Evolutionary conservation across 2,329 filamentous ascomycete species (phyloP).

Genomic region (Monosporascus sp.): DNA sequence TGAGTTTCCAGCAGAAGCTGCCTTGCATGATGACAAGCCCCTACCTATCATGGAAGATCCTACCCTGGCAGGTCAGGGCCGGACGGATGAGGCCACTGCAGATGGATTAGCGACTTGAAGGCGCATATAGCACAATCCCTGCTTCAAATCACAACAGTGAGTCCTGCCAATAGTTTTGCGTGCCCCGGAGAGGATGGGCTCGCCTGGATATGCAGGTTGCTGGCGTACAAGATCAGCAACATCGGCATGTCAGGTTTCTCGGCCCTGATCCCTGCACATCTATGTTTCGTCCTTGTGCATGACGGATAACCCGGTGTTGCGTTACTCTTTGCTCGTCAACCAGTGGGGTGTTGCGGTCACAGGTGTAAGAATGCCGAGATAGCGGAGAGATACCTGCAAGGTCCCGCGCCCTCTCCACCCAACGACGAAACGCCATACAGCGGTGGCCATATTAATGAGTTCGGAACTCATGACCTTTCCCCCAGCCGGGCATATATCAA

Average conservation of each 20-base stretch:
- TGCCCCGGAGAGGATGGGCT: neutral
- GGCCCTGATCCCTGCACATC: neutral
- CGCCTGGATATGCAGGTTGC: neutral
- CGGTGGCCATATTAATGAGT: neutral
- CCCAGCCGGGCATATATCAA: too few species aligned
- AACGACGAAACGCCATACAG: neutral
- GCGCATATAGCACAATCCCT: neutral
- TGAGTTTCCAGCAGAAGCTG: neutral
- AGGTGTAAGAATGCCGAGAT: neutral
- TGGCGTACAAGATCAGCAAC: neutral
- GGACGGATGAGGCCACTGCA: neutral
- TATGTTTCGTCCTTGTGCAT: neutral
- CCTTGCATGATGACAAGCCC: neutral
- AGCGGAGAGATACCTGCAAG: neutral
- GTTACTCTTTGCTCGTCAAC: neutral
- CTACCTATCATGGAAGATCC: neutral
- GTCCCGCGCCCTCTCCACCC: neutral
- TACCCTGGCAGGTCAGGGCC: neutral
- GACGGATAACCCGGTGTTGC: neutral
- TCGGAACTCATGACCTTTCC: neutral
- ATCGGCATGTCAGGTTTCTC: neutral
- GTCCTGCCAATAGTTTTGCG: neutral
- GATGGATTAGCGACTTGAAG: neutral
- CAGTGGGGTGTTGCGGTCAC: neutral
- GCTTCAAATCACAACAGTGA: neutral